Evolutionary conservation across 73 alveolate genomes (phyloP).

Genomic region (Stentor coeruleus): DNA sequence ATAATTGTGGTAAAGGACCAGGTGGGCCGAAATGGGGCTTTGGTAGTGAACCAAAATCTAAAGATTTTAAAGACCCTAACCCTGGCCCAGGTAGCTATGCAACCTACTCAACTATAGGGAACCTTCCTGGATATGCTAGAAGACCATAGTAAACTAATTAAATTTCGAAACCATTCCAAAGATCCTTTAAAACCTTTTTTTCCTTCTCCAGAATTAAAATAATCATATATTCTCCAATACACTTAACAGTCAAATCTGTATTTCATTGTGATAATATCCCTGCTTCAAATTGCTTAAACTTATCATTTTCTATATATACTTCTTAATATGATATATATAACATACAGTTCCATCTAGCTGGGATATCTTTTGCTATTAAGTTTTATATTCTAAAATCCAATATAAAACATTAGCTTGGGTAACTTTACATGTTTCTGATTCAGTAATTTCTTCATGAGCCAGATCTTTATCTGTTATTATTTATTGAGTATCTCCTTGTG

Average conservation of each 20-base stretch:
- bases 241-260: slow-evolving; percentile 9
- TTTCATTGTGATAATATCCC: slow-evolving; percentile 28
- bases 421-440: slow-evolving; percentile 47
- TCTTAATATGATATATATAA: slow-evolving; percentile 44
- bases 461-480: slow-evolving; percentile 73
- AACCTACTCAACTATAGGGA: background rate
- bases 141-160: no score
- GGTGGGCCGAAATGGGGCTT: slow-evolving; percentile 27
- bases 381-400: no score
- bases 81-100: slow-evolving; percentile 21
- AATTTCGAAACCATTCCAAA: slow-evolving; percentile 46
- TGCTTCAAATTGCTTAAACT: slow-evolving; percentile 19
- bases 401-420: no score
- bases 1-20: background rate
- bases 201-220: slow-evolving; percentile 41
- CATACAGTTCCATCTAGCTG: slow-evolving; percentile 60
- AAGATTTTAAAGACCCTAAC: background rate
- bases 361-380: no score
- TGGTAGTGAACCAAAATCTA: background rate
- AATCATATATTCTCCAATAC: slow-evolving; percentile 26
- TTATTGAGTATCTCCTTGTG: slow-evolving; percentile 58
- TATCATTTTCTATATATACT: slow-evolving; percentile 28
- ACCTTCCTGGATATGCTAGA: slow-evolving; percentile 3
- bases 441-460: slow-evolving; percentile 61
- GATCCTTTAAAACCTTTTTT: slow-evolving; percentile 78